phyloP scores from a whole-genome alignment of 2,329 filamentous ascomycete genomes.

The Epichloe elymi region DNA sequence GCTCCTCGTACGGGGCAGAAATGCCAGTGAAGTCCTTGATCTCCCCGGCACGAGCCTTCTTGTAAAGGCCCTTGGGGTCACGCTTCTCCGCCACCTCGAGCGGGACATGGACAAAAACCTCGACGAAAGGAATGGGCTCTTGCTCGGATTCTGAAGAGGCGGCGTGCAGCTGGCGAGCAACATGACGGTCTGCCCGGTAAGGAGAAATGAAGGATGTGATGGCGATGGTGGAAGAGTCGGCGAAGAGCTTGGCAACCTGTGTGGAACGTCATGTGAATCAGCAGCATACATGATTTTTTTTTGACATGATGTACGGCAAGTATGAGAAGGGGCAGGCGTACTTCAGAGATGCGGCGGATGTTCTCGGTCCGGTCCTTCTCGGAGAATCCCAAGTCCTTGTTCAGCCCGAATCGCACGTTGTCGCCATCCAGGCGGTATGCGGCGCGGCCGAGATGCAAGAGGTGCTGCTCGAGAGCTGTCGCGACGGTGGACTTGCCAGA shows the following conservation, averaged over 20 bases:
- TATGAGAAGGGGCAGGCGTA: conserved; percentile 10
- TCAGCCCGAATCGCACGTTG: conserved; percentile 95
- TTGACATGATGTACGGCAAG: neutral
- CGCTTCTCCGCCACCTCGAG: conserved; percentile 86
- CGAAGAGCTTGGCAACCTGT: conserved; percentile 87
- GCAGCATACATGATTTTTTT: neutral
- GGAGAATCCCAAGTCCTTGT: conserved; percentile 92
- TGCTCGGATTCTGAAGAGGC: conserved; percentile 38
- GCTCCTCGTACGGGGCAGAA: conserved; percentile 87
- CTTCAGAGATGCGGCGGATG: conserved; percentile 88
- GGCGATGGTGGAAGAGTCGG: conserved; percentile 74
- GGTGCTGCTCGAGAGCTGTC: conserved; percentile 90
- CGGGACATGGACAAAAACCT: conserved; percentile 86
- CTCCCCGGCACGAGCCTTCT: conserved; percentile 84
- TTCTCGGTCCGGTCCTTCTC: conserved; percentile 94
- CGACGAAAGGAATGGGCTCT: conserved; percentile 73
- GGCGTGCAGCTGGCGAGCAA: conserved; percentile 69
- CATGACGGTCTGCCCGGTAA: conserved; percentile 73
- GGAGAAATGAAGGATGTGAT: conserved; percentile 96
- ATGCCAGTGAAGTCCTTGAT: conserved; percentile 98
- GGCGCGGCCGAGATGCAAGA: conserved; percentile 69
- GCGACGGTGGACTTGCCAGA: conserved; percentile 97
- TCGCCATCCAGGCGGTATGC: conserved; percentile 95
- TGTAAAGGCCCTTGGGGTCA: conserved; percentile 95
- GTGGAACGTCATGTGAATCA: neutral